Evolutionary conservation across 768 basidiomycete species (phyloP).

Genomic region (Boletus vinaceobasis): DNA sequence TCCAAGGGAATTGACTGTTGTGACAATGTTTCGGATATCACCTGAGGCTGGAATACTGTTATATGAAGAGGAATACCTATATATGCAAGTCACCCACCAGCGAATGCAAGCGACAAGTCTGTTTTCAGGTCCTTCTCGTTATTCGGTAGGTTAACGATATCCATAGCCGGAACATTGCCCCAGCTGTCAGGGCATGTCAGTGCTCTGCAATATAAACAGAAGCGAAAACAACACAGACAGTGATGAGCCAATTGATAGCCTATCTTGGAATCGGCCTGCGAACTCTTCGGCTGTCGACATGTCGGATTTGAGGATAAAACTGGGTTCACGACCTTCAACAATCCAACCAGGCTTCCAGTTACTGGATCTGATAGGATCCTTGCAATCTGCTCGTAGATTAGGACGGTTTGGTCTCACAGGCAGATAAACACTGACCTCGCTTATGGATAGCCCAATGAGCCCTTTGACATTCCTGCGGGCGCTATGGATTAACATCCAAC

Average conservation of each 20-base stretch:
- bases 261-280: slow-evolving; percentile 17
- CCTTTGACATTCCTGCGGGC: slow-evolving; percentile 38
- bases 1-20: slow-evolving; percentile 43
- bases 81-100: slow-evolving; percentile 13
- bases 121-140: slow-evolving; percentile 17
- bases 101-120: slow-evolving; percentile 25
- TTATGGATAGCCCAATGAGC: slow-evolving; percentile 42
- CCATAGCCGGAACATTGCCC: slow-evolving; percentile 37
- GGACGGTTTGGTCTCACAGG: neutral
- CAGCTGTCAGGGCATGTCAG: slow-evolving; percentile 15
- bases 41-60: slow-evolving; percentile 40
- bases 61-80: neutral
- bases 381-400: slow-evolving; percentile 19
- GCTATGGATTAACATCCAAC: neutral
- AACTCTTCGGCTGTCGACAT: slow-evolving; percentile 12
- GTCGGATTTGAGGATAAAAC: slow-evolving; percentile 10
- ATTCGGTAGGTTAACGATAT: slow-evolving; percentile 27
- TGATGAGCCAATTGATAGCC: slow-evolving; percentile 25
- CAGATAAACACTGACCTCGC: slow-evolving; percentile 21
- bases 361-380: slow-evolving; percentile 17
- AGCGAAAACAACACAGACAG: slow-evolving; percentile 12
- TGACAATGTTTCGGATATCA: slow-evolving; percentile 44
- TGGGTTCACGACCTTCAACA: slow-evolving; percentile 17
- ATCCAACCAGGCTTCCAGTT: slow-evolving; percentile 24
- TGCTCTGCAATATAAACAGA: neutral